Conservation (phyloP, 2,329 filamentous ascomycete genomes). For the Monosporascus sp. region DNA sequence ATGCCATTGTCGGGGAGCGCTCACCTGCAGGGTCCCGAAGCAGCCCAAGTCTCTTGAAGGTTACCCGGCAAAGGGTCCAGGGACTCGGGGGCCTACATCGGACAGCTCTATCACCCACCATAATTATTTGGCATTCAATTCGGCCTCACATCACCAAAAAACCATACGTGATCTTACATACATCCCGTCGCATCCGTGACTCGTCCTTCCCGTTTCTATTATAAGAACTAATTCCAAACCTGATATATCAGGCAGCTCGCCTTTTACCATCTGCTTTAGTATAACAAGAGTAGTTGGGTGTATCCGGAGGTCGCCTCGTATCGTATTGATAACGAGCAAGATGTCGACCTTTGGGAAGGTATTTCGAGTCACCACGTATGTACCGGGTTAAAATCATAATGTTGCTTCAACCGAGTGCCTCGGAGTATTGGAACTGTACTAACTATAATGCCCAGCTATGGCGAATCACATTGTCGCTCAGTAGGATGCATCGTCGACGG, state of each 20-base stretch:
- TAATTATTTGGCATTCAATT: no score
- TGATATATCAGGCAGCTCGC: no score
- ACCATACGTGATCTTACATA: no score
- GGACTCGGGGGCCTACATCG: neutral
- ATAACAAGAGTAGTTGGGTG: no score
- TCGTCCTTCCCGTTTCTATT: no score
- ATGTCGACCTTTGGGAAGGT: conserved; percentile 87
- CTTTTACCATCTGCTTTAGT: no score
- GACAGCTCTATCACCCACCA: no score
- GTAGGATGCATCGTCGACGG: conserved; percentile 95
- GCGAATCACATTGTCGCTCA: conserved; percentile 85
- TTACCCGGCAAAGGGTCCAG: neutral
- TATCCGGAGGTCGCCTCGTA: neutral
- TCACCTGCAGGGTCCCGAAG: neutral
- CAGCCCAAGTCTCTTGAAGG: neutral
- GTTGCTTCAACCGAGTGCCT: neutral
- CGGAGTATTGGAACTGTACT: conserved; percentile 1
- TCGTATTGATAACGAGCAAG: conserved; percentile 20
- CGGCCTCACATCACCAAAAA: no score
- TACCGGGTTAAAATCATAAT: conserved; percentile 9
- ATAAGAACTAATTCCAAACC: no score
- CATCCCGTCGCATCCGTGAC: no score
- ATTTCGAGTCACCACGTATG: conserved; percentile 79
- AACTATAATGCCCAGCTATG: conserved; percentile 48
- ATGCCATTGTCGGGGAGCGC: neutral